Percentiles rank a stretch among this genome's conserved stretches.
Conservation (phyloP, 306 rosid species). For the Oxytropis ochrocephala region DNA sequence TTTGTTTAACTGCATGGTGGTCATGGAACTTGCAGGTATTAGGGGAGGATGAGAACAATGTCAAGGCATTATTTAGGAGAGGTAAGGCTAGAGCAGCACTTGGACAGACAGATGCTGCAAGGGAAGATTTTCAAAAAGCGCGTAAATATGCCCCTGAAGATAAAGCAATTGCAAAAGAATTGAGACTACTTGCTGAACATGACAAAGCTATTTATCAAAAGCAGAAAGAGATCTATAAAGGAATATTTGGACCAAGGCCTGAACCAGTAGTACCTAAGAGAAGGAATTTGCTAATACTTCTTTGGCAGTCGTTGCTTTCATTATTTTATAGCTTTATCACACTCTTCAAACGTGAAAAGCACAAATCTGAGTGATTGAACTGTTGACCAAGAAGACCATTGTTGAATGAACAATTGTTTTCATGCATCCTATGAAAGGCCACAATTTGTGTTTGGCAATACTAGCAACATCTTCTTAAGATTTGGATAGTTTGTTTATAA, state of each 20-base stretch:
- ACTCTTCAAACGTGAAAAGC: conserved; percentile 45
- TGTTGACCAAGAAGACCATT: conserved; percentile 4
- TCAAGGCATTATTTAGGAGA: conserved; percentile 77
- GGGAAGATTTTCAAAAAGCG: conserved; percentile 71
- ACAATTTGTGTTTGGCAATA: neutral
- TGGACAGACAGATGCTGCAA: conserved; percentile 82
- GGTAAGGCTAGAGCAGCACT: conserved; percentile 91
- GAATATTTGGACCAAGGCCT: conserved; percentile 81
- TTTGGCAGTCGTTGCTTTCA: conserved; percentile 70
- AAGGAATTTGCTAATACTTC: conserved; percentile 35
- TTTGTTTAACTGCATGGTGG: neutral
- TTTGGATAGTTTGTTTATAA: neutral
- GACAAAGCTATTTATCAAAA: conserved; percentile 82
- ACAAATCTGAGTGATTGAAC: conserved; percentile 43
- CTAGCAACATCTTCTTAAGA: neutral
- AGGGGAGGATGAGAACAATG: conserved; percentile 80
- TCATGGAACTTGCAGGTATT: conserved; percentile 47
- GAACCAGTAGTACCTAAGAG: conserved; percentile 55
- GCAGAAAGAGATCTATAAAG: conserved; percentile 91
- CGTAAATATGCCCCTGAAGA: conserved; percentile 61
- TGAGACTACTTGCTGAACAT: conserved; percentile 65
- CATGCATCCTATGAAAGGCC: neutral
- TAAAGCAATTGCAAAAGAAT: conserved; percentile 74
- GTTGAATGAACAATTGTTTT: neutral
- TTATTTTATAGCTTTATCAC: conserved; percentile 40